These are phyloP conservation scores for Bullera alba DNA, from an alignment of 768 basidiomycete species.

Conservation along the genomic window DNA sequence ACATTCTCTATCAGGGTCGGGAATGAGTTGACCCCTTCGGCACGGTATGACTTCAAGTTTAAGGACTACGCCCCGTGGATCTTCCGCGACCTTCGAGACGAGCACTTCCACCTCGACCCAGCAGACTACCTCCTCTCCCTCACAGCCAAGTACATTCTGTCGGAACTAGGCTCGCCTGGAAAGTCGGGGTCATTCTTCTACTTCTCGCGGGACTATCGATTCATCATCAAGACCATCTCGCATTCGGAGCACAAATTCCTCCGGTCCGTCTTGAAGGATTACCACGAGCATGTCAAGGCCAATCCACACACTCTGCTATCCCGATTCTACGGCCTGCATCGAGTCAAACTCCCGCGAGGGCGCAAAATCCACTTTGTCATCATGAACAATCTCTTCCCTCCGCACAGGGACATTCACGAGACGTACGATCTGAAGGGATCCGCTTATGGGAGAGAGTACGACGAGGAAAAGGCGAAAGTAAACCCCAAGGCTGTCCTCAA, in stretches of 20 bases:
- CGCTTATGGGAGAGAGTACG: slow-evolving; percentile 77
- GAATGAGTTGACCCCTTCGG: slow-evolving; percentile 95
- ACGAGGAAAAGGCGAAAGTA: slow-evolving; percentile 67
- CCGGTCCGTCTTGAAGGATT: slow-evolving; percentile 69
- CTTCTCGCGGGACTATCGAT: slow-evolving; percentile 95
- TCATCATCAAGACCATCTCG: slow-evolving; percentile 98
- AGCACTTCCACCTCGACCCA: slow-evolving; percentile 89
- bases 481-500: slow-evolving; percentile 88
- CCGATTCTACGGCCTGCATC: slow-evolving; percentile 92
- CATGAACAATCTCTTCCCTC: slow-evolving; percentile 99
- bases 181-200: slow-evolving; percentile 99
- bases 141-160: slow-evolving; percentile 94
- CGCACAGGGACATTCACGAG: slow-evolving; percentile 95
- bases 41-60: slow-evolving; percentile 99
- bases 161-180: slow-evolving; percentile 93
- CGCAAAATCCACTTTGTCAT: slow-evolving; percentile 98
- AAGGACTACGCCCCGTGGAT: slow-evolving; percentile 99
- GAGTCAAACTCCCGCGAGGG: slow-evolving; percentile 90
- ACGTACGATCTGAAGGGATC: slow-evolving; percentile 96
- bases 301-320: slow-evolving; percentile 93
- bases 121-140: slow-evolving; percentile 95
- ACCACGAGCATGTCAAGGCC: slow-evolving; percentile 73
- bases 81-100: slow-evolving; percentile 89
- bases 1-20: slow-evolving; percentile 58
- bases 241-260: slow-evolving; percentile 93